Base-by-base conservation (phyloP, 1,139 yeast genomes). In the Candida pseudoviswanathii region DNA sequence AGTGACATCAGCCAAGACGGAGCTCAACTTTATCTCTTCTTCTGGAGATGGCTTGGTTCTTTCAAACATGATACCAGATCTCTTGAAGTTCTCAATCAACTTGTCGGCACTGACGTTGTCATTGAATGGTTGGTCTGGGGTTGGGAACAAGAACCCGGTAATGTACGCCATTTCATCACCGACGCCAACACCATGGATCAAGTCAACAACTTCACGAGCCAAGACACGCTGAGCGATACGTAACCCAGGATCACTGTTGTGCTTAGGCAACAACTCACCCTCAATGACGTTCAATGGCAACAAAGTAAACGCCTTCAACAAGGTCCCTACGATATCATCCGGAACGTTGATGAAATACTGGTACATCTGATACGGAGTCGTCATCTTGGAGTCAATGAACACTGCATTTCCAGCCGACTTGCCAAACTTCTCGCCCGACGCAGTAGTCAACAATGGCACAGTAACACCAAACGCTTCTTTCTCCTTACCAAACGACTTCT, bases 321-420 rank as follows among this genome's bases (percentile, higher is more conserved):
- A 80, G 57, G 77, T 80, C 29, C 73, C 80, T 4, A 92, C 85
- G 57, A 88, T 91, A 16, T 81, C 85, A 67, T 94, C 99, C 0
- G 90, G 85, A 0, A 87, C 78, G 55, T 88, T 86, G 58, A 88
- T 81, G 66, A 94, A 89, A 64, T 85, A 89, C 63, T 94, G 99
- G 65, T 87, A 94, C 57, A 94, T 68, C 50, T 89, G 89, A 67
- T 80, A 94, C 0, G 97, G 86, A 10, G 88, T 78, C 1, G 97
- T 94, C 53, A 87, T 68, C 11, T 72, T 66, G 6, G 82, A 75
- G 60, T 88, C 94, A 49, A 94, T 85, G 71, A 95, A 94, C 2
- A 95, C 82, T 0, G 99, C 98, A 71, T 94, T 94, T 0, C 99
- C 99, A 1, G 97, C 97, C 46, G 96, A 88, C 61, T 94, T 94